These are phyloP conservation scores for Coemansia sp. DNA, from an alignment of 192 early-diverging fungal genomes.

Conservation along the genomic window DNA sequence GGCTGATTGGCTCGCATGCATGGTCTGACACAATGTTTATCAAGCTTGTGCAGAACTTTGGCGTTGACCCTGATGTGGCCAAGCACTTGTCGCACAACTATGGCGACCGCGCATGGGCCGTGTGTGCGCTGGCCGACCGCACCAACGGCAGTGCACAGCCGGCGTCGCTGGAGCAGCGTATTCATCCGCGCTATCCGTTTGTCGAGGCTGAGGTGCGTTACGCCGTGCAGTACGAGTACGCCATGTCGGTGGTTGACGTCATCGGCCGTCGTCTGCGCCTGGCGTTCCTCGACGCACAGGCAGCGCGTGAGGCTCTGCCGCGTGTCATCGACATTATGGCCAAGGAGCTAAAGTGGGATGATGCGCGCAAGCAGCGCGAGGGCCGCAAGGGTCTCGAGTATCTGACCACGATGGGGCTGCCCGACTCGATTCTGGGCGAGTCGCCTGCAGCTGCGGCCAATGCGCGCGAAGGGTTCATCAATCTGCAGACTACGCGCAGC, in stretches of 20 bases:
- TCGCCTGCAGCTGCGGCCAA: conserved; percentile 1
- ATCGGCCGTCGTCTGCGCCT: conserved; percentile 87
- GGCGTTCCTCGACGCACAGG: conserved; percentile 92
- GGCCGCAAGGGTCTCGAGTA: conserved; percentile 69
- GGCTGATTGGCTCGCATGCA: conserved; percentile 81
- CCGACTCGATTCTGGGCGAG: conserved; percentile 50
- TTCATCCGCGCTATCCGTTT: conserved; percentile 85
- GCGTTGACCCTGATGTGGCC: conserved; percentile 88
- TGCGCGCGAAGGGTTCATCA: conserved; percentile 21
- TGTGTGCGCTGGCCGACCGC: conserved; percentile 77
- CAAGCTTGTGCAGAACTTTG: conserved; percentile 93
- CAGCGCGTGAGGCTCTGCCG: conserved; percentile 82
- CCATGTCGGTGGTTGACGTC: conserved; percentile 91
- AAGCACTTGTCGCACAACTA: conserved; percentile 88
- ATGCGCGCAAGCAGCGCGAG: conserved; percentile 67
- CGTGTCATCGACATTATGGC: conserved; percentile 90
- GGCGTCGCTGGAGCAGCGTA: conserved; percentile 77
- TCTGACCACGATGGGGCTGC: conserved; percentile 91
- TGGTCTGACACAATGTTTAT: conserved; percentile 95
- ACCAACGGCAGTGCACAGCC: conserved; percentile 61
- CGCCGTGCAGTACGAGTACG: conserved; percentile 89
- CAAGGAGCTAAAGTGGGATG: conserved; percentile 78
- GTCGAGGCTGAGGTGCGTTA: conserved; percentile 93
- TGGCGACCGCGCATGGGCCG: conserved; percentile 93
- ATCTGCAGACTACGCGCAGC: conserved; percentile 24